Evolutionary conservation across 176 grass and related monocot species (phyloP).

Genomic region (Zizania latifolia): DNA sequence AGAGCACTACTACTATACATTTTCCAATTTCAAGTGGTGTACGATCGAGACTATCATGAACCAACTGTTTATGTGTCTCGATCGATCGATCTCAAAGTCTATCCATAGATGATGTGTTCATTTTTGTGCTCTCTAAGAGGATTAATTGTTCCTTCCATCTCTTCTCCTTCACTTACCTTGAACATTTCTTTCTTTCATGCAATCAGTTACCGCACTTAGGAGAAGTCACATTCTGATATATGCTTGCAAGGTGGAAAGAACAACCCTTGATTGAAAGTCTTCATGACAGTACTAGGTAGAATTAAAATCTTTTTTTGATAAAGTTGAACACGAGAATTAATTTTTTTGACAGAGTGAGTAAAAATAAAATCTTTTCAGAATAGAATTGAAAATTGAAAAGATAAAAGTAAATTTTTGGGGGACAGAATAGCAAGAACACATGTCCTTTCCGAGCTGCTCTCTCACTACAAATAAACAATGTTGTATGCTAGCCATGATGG

Average conservation of each 20-base stretch:
- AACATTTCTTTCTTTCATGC: background rate
- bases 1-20: background rate
- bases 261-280: background rate
- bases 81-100: background rate
- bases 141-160: background rate
- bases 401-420: too few species aligned
- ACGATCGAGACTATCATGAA: background rate
- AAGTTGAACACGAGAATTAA: too few species aligned
- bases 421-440: too few species aligned
- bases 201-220: background rate
- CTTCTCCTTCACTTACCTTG: background rate
- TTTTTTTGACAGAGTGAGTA: too few species aligned
- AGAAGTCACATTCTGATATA: background rate
- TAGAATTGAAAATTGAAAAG: too few species aligned
- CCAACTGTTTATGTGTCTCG: background rate
- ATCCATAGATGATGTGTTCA: background rate
- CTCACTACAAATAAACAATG: background rate
- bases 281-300: too few species aligned
- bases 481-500: background rate
- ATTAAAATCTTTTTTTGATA: too few species aligned
- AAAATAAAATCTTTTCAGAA: too few species aligned
- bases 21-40: slow-evolving; percentile 22
- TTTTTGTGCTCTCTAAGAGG: background rate
- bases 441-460: background rate
- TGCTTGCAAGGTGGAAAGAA: background rate